These are phyloP conservation scores for Borealophlyctis nickersoniae DNA, from an alignment of 192 early-diverging fungal species.

Conservation along the genomic window DNA sequence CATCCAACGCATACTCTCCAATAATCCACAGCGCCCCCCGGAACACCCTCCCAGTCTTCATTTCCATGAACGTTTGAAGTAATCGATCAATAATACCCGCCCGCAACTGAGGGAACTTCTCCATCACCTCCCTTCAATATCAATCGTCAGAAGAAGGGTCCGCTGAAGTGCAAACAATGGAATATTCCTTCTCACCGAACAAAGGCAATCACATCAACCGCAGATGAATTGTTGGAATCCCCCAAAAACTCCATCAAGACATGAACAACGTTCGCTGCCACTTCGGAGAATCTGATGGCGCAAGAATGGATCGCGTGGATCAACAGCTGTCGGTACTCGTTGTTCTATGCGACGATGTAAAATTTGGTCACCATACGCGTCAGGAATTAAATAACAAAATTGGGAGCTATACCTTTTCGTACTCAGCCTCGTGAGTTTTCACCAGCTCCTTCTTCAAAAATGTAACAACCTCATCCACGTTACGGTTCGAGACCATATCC, in stretches of 20 bases:
- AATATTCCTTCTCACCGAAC: slow-evolving; percentile 55
- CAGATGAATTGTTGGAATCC: slow-evolving; percentile 80
- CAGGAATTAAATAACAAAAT: background rate
- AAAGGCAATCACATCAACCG: slow-evolving; percentile 95
- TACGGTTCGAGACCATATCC: slow-evolving; percentile 86
- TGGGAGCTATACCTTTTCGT: slow-evolving; percentile 66
- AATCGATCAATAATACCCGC: slow-evolving; percentile 77
- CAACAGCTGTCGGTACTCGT: slow-evolving; percentile 90
- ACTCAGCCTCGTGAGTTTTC: slow-evolving; percentile 87
- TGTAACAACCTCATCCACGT: slow-evolving; percentile 87
- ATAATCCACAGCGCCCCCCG: slow-evolving; percentile 98
- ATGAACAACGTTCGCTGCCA: slow-evolving; percentile 94
- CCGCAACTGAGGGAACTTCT: slow-evolving; percentile 90
- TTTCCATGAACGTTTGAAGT: slow-evolving; percentile 78
- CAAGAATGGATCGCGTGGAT: slow-evolving; percentile 95
- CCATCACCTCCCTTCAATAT: slow-evolving; percentile 74
- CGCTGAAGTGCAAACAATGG: background rate
- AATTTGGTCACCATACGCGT: background rate
- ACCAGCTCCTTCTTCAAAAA: slow-evolving; percentile 95
- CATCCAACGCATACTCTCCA: slow-evolving; percentile 82
- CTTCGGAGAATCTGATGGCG: slow-evolving; percentile 93
- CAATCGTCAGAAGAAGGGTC: slow-evolving; percentile 4
- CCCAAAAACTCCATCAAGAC: slow-evolving; percentile 93
- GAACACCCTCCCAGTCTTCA: slow-evolving; percentile 89
- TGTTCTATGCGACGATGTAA: slow-evolving; percentile 52